These are phyloP conservation scores for Saccharomycopsis phalli DNA, from an alignment of 1,139 yeast species.

Conservation along the genomic window DNA sequence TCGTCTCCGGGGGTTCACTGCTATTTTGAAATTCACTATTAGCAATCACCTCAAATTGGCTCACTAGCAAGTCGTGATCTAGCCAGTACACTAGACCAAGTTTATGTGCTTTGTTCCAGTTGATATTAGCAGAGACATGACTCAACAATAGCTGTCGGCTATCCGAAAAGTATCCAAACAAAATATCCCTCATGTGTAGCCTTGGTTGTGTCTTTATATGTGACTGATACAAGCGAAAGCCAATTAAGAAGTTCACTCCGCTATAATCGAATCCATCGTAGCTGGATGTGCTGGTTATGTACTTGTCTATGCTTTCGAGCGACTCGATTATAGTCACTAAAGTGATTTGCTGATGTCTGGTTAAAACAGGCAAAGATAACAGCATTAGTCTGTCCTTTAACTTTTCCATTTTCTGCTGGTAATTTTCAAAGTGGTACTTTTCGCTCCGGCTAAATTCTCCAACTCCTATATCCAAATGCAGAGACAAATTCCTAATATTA, in stretches of 20 bases:
- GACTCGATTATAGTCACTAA: conserved; percentile 63
- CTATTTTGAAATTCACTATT: conserved; percentile 44
- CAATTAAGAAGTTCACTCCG: conserved; percentile 65
- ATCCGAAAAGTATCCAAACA: conserved; percentile 83
- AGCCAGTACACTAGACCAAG: conserved; percentile 74
- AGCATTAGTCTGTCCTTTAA: conserved; percentile 55
- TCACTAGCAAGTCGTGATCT: conserved; percentile 39
- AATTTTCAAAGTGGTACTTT: conserved; percentile 24
- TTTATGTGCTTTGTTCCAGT: conserved; percentile 54
- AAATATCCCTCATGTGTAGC: conserved; percentile 69
- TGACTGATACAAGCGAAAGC: conserved; percentile 58
- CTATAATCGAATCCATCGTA: conserved; percentile 45
- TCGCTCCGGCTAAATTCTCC: conserved; percentile 8
- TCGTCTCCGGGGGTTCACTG: conserved; percentile 12
- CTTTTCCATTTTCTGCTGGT: conserved; percentile 26
- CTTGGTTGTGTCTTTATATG: conserved; percentile 40
- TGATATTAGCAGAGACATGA: conserved; percentile 36
- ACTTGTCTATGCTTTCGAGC: conserved; percentile 43
- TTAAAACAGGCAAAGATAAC: conserved; percentile 65
- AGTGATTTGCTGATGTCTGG: conserved; percentile 88
- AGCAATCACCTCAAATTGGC: conserved; percentile 59
- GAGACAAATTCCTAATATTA: conserved; percentile 12
- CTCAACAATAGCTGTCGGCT: conserved; percentile 60
- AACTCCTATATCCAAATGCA: conserved; percentile 11
- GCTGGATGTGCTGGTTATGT: conserved; percentile 23